Conservation (phyloP, 2,329 filamentous ascomycete species). For the Fusarium buharicum region DNA sequence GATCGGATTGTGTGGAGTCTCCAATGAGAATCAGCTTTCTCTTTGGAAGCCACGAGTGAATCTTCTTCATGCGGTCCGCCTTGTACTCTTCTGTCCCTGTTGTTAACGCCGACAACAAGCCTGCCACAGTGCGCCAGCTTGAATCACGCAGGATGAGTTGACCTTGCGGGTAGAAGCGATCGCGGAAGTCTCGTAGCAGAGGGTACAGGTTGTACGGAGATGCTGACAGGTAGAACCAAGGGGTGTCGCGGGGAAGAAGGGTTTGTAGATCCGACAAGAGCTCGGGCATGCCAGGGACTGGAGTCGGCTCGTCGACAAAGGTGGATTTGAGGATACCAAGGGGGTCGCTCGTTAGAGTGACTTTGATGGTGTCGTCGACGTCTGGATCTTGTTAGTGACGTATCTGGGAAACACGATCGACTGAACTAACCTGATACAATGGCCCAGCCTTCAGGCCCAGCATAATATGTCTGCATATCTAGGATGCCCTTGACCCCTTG, state of each 20-base stretch:
- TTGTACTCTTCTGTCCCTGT: conserved; percentile 89
- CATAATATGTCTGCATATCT: conserved; percentile 77
- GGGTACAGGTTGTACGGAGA: conserved; percentile 95
- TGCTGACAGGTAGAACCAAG: conserved; percentile 93
- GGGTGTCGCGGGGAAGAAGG: conserved; percentile 65
- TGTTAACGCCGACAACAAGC: conserved; percentile 81
- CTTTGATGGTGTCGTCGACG: conserved; percentile 95
- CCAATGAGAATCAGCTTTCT: conserved; percentile 86
- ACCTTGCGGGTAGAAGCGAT: conserved; percentile 76
- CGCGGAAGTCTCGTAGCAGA: conserved; percentile 80
- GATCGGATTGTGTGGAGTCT: conserved; percentile 91
- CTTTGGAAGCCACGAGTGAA: conserved; percentile 81
- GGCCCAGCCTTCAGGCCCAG: conserved; percentile 81
- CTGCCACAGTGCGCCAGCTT: conserved; percentile 85
- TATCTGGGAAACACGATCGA: background rate
- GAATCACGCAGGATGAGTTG: conserved; percentile 87
- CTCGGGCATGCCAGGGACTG: conserved; percentile 84
- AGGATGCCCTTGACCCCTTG: conserved; percentile 64
- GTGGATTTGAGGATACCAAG: conserved; percentile 85
- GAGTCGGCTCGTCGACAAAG: conserved; percentile 78
- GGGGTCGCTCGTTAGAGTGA: conserved; percentile 83
- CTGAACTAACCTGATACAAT: conserved; percentile 73
- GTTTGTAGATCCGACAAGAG: conserved; percentile 76
- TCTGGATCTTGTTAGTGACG: conserved; percentile 61
- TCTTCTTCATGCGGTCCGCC: conserved; percentile 78